phyloP scores from a whole-genome alignment of 2,329 filamentous ascomycete genomes.

The Phyllosticta citrichinensis region DNA sequence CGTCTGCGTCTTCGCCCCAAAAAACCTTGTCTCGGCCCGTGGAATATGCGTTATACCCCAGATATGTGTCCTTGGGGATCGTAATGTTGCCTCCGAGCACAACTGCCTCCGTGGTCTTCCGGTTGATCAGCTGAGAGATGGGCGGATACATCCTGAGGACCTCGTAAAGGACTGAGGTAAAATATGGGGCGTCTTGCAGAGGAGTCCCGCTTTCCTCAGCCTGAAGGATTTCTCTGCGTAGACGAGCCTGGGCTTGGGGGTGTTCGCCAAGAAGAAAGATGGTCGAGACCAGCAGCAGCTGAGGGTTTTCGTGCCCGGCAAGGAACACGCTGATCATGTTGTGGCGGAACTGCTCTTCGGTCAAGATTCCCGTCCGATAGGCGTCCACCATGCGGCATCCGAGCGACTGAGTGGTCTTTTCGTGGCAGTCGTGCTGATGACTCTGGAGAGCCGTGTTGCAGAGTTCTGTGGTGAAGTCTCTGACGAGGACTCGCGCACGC shows the following conservation, averaged over 20 bases:
- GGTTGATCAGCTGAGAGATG: constrained; percentile 41
- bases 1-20: constrained; percentile 21
- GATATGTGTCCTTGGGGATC: constrained; percentile 17
- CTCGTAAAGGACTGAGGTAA: constrained; percentile 38
- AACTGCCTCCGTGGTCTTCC: constrained; percentile 24
- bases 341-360: constrained; percentile 8
- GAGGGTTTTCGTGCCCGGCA: constrained; percentile 13
- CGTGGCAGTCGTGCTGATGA: constrained; percentile 11
- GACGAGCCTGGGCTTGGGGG: neutral
- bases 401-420: constrained; percentile 8
- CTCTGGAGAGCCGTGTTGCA: constrained; percentile 7
- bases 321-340: constrained; percentile 13
- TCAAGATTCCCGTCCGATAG: constrained; percentile 9
- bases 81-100: constrained; percentile 15
- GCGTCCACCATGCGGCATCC: constrained; percentile 12
- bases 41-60: constrained; percentile 22
- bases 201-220: neutral
- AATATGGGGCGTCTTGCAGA: constrained; percentile 25
- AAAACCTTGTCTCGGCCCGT: constrained; percentile 19
- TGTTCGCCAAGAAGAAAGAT: constrained; percentile 12
- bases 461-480: constrained; percentile 12
- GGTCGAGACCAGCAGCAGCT: constrained; percentile 11
- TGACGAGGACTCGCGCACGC: constrained; percentile 9
- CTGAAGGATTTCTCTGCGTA: constrained; percentile 2
- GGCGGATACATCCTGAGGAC: constrained; percentile 40